phyloP scores from a whole-genome alignment of 805 yeast genomes.

The Teunomyces cretensis region DNA sequence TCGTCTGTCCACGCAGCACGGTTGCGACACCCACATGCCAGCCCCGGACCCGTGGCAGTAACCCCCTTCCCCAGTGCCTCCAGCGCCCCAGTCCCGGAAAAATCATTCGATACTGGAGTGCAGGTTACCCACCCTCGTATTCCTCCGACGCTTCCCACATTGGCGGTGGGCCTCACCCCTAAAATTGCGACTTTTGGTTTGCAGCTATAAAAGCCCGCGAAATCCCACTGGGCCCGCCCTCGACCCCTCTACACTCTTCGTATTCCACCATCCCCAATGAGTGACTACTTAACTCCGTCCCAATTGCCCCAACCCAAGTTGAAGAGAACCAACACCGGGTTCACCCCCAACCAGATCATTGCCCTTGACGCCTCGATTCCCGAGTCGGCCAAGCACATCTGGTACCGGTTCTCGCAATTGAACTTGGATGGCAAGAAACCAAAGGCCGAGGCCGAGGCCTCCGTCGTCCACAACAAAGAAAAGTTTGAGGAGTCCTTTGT shows the following conservation, averaged over 20 bases:
- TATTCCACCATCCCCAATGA: constrained; percentile 18
- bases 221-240: not conserved
- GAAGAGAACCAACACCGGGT: constrained; percentile 82
- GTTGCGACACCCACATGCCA: too few species aligned
- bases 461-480: constrained; percentile 38
- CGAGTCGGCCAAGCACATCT: constrained; percentile 66
- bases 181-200: not conserved
- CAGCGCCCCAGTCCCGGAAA: not conserved
- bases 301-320: constrained; percentile 46
- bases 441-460: constrained; percentile 32
- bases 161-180: not conserved
- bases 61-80: too few species aligned
- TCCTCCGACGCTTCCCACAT: not conserved
- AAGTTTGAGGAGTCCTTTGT: constrained; percentile 70
- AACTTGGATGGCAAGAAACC: constrained; percentile 23
- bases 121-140: not conserved
- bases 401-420: constrained; percentile 69
- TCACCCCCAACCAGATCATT: constrained; percentile 85
- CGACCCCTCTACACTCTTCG: not conserved
- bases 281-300: constrained; percentile 38
- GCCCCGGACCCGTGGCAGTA: too few species aligned
- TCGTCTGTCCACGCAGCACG: too few species aligned
- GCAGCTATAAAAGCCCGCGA: not conserved
- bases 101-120: not conserved
- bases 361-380: constrained; percentile 83